A percentile compares a stretch with the other conserved stretches of the same genome.
phyloP scores from a whole-genome alignment of 768 basidiomycete species.

The Pulveroboletus sp. region DNA sequence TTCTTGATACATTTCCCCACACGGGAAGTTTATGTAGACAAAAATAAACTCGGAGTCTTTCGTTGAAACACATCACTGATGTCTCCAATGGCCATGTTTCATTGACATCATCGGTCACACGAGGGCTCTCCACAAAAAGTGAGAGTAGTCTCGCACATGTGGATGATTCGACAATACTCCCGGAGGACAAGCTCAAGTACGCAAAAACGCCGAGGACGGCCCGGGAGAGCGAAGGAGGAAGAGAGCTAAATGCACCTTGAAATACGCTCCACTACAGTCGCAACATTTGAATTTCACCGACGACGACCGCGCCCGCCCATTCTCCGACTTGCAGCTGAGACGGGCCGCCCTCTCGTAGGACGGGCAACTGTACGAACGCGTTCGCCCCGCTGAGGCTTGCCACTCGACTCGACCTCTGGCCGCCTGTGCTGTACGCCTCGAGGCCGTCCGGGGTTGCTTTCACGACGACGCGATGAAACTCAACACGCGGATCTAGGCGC shows the following conservation, averaged over 20 bases:
- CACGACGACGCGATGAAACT: conserved; percentile 79
- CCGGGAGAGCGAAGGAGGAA: too few relatives aligned
- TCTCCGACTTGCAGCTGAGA: conserved; percentile 49
- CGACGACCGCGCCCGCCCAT: conserved; percentile 54
- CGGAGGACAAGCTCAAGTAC: too few relatives aligned
- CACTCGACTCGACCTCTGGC: conserved; percentile 79
- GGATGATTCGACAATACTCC: too few relatives aligned
- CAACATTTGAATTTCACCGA: conserved; percentile 56
- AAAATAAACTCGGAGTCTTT: too few relatives aligned
- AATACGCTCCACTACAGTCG: not conserved
- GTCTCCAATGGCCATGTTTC: too few relatives aligned
- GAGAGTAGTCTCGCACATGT: too few relatives aligned
- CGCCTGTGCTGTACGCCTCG: conserved; percentile 76
- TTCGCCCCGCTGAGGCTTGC: conserved; percentile 81
- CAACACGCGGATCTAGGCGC: conserved; percentile 67
- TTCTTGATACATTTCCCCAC: too few relatives aligned
- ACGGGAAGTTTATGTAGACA: too few relatives aligned
- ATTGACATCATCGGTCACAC: too few relatives aligned
- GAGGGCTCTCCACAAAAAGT: too few relatives aligned
- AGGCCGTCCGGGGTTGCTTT: conserved; percentile 42
- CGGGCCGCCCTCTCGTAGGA: conserved; percentile 32
- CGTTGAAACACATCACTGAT: too few relatives aligned
- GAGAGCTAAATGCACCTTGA: not conserved
- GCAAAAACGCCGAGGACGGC: too few relatives aligned
- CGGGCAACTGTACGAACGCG: conserved; percentile 68